A percentile compares a stretch with the other conserved stretches of the same genome.
Conservation (phyloP, 192 early-diverging fungal species). For the Gigaspora rosea region DNA sequence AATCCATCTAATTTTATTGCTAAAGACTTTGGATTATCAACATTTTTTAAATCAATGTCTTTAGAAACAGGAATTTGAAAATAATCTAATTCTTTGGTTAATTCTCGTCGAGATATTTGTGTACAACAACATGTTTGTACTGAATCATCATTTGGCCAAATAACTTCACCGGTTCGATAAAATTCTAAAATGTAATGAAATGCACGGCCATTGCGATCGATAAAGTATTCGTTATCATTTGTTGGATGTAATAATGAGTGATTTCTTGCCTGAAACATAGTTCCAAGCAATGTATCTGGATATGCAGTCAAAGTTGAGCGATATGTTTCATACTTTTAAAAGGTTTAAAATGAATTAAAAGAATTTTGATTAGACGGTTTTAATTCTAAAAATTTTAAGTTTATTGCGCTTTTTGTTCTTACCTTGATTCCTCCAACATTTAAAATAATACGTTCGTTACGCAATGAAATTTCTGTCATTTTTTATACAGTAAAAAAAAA, state of each 20-base stretch:
- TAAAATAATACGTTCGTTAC: background rate
- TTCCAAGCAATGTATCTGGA: conserved; percentile 27
- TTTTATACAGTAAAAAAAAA: too few species aligned
- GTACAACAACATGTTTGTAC: background rate
- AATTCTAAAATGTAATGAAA: conserved; percentile 22
- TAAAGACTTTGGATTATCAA: too few species aligned
- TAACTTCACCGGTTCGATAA: conserved; percentile 23
- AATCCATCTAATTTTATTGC: too few species aligned
- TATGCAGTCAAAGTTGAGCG: conserved; percentile 9
- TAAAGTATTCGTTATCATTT: conserved; percentile 17
- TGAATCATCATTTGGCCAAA: background rate
- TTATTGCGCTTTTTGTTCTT: background rate
- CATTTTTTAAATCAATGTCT: too few species aligned
- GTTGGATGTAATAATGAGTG: background rate
- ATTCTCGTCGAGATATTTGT: background rate
- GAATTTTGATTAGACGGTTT: background rate
- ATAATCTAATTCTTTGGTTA: background rate
- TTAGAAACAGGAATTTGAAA: conserved; percentile 13
- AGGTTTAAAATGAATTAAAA: background rate
- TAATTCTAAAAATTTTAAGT: background rate
- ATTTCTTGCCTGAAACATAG: conserved; percentile 16
- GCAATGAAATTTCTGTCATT: too few species aligned
- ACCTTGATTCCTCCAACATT: conserved; percentile 29
- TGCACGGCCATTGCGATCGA: conserved; percentile 27
- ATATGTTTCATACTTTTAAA: conserved; percentile 16